phyloP scores from a whole-genome alignment of 2,329 filamentous ascomycete species.

The Phyllosticta citrichinensis region DNA sequence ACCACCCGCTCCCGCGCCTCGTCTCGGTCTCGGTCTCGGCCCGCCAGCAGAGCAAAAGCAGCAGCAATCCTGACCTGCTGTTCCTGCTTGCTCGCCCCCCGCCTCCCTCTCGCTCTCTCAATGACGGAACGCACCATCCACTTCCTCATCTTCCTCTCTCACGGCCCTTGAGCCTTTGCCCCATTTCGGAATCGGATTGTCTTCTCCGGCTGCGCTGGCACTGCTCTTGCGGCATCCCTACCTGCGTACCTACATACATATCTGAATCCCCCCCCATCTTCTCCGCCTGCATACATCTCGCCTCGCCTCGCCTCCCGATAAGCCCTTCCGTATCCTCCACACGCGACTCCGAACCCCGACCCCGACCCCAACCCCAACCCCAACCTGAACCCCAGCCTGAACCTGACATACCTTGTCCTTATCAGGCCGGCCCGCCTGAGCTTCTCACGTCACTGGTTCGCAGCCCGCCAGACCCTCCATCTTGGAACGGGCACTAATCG shows the following conservation, averaged over 20 bases:
- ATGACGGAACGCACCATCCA: slow-evolving; percentile 33
- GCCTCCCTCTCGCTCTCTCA: slow-evolving; percentile 9
- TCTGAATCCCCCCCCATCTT: neutral
- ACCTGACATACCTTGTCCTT: neutral
- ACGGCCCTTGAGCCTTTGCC: slow-evolving; percentile 10
- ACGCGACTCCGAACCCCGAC: neutral
- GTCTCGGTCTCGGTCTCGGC: neutral
- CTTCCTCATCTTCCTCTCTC: slow-evolving; percentile 31
- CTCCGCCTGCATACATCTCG: neutral
- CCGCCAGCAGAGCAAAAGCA: slow-evolving; percentile 4
- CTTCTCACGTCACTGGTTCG: slow-evolving; percentile 7
- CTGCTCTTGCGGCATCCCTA: neutral
- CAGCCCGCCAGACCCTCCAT: slow-evolving; percentile 1
- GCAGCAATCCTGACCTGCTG: neutral
- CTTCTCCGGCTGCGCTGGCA: neutral
- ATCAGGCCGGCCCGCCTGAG: slow-evolving; percentile 5
- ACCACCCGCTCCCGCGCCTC: neutral
- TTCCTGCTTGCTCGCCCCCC: neutral
- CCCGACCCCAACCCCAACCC: slow-evolving; percentile 1
- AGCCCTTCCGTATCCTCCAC: neutral
- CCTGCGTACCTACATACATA: neutral
- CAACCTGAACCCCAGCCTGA: neutral
- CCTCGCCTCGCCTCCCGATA: neutral
- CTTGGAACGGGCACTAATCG: slow-evolving; percentile 5
- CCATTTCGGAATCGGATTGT: neutral